Base-by-base conservation (phyloP, 164 flowering plant species). In the Dillenia suffruticosa region DNA sequence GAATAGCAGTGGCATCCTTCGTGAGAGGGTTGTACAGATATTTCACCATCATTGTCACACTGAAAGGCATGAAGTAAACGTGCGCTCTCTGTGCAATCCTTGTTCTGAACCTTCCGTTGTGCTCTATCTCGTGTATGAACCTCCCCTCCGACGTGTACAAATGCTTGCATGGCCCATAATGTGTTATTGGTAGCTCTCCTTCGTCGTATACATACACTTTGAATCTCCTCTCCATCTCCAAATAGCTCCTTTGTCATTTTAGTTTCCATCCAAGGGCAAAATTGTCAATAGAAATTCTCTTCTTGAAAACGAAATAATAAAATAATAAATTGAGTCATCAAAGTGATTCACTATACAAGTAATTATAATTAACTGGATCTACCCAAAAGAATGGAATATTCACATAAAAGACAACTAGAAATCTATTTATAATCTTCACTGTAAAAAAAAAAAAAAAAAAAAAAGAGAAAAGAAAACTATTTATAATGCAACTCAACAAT, bases 181-280 rank as follows among this genome's bases (percentile, higher is more conserved):
- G 95, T 14, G 76, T 63, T 0, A 90, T 63, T 2, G 95, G 97
- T 2, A 51, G 68, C 49, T 84, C 92, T 22, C 97, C 97, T 70
- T 88, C 95, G 32, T 71, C 52, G 59, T 88, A 90, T 19, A 83
- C 77, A 46, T 77, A 86, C 12, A 88, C 79, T 70, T 81, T 83
- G 65, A 90, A 77, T 58, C 78, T 72, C 66, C 58, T 88, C 73
- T 90, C 92, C 97, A 88, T 88, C 70, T 88, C 87, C 26, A 58
- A 0, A 46, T 88, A 86, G 57, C 92, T 90, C 81, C 95, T 88
- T 82, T 53, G 12, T 50, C 24, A 3, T 17, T n/a, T 49, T 17
- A 45, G 12, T 22, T 15, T 12, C 11, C 13, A 43, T 3, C 12
- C 8, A 24, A 43, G 26, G 57, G 44, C 12, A 49, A 12, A 43